Evolutionary conservation across 805 yeast species (phyloP), one percentile per base, ranked within the genome.

Genomic region (Pichia membranifaciens): DNA sequence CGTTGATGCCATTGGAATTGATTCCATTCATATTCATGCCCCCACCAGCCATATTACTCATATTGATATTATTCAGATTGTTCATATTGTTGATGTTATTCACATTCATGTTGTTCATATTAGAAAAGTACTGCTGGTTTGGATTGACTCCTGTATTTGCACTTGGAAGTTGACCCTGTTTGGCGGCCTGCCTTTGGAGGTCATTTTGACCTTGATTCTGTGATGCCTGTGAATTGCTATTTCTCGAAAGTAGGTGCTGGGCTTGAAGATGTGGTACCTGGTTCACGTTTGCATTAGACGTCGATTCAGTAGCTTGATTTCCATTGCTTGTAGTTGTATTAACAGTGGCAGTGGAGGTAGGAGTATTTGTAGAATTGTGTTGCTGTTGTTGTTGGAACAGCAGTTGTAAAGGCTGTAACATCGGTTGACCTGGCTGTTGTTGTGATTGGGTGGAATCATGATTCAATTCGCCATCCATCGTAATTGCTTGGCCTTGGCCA

Each of bases 371-470:
- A n/a, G n/a, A n/a, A n/a, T n/a, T n/a, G n/a, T 34, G 36, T 32
- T 44, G 43, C 28, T 45, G 49, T 18, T 41, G 45, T 16, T 46
- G 45, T 33, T 43, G 48, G 25, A 33, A n/a, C 31, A 41, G 39
- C 17, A 41, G 16, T 23, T 47, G 44, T 38, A 41, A 18, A 17
- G 43, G 45, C 38, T 48, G 48, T 29, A 35, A 12, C 33, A 37
- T 21, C 32, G 43, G 47, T 32, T 32, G 38, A 28, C 43, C 45
- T 21, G 38, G 49, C 22, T 38, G 48, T 18, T 40, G 36, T 41
- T 47, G 53, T 23, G 29, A 25, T 25, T 25, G 29, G 7, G 29
- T 25, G 48, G 53, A 33, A 44, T 10, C 48, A 21, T 49, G 53
- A 23, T 36, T 49, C 18, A 47, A 21, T 2, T 48, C 43, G 31